Percentiles rank a stretch among this genome's conserved stretches.
Conservation (phyloP, 768 basidiomycete species). For the Naganishia vishniacii region DNA sequence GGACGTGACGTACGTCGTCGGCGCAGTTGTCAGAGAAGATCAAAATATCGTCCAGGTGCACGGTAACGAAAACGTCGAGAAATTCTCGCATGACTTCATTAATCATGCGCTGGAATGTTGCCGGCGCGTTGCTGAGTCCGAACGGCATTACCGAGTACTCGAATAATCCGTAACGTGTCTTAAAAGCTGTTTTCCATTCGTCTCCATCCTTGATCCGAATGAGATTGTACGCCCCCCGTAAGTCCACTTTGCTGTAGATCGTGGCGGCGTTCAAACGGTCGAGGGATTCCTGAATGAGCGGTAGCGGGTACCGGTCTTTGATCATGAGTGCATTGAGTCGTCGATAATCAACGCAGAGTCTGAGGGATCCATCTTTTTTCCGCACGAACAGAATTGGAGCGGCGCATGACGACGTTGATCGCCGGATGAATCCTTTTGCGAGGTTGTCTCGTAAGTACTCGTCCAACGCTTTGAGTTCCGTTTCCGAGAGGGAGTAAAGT, state of each 20-base stretch:
- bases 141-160: slow-evolving; percentile 24
- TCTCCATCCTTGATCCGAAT: slow-evolving; percentile 23
- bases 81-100: slow-evolving; percentile 24
- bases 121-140: slow-evolving; percentile 29
- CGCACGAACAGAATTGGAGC: slow-evolving; percentile 37
- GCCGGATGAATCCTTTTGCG: slow-evolving; percentile 25
- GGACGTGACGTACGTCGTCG: slow-evolving; percentile 26
- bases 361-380: slow-evolving; percentile 34
- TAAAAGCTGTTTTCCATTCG: slow-evolving; percentile 31
- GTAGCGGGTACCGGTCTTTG: slow-evolving; percentile 15
- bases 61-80: not conserved
- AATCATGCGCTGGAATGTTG: slow-evolving; percentile 28
- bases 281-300: not conserved
- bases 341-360: slow-evolving; percentile 42
- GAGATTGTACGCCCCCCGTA: slow-evolving; percentile 29
- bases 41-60: slow-evolving; percentile 1
- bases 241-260: slow-evolving; percentile 25
- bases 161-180: slow-evolving; percentile 27
- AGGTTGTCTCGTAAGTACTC: slow-evolving; percentile 36
- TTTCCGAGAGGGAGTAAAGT: slow-evolving; percentile 33
- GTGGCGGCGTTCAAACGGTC: not conserved
- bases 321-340: slow-evolving; percentile 60
- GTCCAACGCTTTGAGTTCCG: slow-evolving; percentile 29
- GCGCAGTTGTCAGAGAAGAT: not conserved
- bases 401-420: slow-evolving; percentile 28